phyloP scores from a whole-genome alignment of 129 eudicot species.

The Flaveria ramosissima region DNA sequence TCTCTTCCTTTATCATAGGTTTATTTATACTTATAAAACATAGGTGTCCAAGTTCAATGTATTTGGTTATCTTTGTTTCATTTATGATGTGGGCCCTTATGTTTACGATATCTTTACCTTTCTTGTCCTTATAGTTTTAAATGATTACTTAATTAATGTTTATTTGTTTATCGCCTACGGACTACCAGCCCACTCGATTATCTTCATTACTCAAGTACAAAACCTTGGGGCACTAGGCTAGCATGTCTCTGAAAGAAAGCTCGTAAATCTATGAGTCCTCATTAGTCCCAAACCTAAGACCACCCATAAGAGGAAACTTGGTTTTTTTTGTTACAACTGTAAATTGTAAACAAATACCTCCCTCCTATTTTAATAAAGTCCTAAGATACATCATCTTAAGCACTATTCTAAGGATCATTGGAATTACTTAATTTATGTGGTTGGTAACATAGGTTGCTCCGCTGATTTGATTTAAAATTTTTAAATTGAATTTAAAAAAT shows the following conservation, averaged over 20 bases:
- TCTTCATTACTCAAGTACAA: background rate
- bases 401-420: too few relatives aligned
- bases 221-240: too few relatives aligned
- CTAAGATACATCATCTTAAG: too few relatives aligned
- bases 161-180: too few relatives aligned
- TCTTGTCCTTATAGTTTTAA: background rate
- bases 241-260: too few relatives aligned
- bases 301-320: too few relatives aligned
- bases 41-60: conserved; percentile 36
- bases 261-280: too few relatives aligned
- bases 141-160: background rate
- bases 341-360: too few relatives aligned
- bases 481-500: background rate
- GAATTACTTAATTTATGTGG: background rate
- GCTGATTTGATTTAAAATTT: background rate
- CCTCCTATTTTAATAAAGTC: too few relatives aligned
- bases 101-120: background rate
- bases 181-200: too few relatives aligned
- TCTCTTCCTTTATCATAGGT: background rate
- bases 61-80: background rate
- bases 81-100: background rate
- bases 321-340: too few relatives aligned
- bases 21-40: conserved; percentile 18
- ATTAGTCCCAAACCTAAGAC: too few relatives aligned
- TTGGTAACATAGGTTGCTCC: background rate